Conservation (phyloP, 1,284 basidiomycete species). For the Paramarasmius palmivorus region DNA sequence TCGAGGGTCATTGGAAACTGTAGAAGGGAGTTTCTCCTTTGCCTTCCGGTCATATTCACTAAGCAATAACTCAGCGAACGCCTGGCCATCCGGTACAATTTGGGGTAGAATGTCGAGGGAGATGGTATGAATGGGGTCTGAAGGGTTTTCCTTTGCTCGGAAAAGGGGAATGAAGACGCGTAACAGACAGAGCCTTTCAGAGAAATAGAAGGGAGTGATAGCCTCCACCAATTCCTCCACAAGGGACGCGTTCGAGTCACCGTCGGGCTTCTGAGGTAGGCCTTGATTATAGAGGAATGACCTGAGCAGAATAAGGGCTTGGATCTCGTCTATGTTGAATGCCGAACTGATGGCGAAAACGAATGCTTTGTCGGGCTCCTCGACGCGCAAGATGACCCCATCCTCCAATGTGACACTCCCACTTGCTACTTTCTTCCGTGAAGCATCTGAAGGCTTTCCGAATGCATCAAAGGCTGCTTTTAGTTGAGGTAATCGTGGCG, state of each 20-base stretch:
- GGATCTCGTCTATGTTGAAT: constrained; percentile 77
- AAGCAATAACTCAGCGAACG: constrained; percentile 60
- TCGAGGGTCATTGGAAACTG: constrained; percentile 53
- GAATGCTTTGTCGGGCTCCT: constrained; percentile 68
- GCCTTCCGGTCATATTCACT: constrained; percentile 59
- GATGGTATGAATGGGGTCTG: constrained; percentile 54
- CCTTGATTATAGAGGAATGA: constrained; percentile 83
- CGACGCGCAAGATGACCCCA: constrained; percentile 59
- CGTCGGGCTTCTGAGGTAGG: constrained; percentile 49
- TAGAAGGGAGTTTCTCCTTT: constrained; percentile 51
- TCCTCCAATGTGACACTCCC: constrained; percentile 68
- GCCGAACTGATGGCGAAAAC: constrained; percentile 67
- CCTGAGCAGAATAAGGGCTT: constrained; percentile 69
- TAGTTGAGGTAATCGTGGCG: constrained; percentile 56
- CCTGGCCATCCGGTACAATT: constrained; percentile 60
- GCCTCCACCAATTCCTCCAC: constrained; percentile 66
- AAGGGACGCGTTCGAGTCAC: constrained; percentile 43
- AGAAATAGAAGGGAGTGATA: constrained; percentile 79
- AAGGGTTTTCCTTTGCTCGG: constrained; percentile 60
- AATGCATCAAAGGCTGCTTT: constrained; percentile 59
- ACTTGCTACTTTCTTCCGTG: constrained; percentile 63
- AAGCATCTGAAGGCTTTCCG: constrained; percentile 65
- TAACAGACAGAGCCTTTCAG: constrained; percentile 69
- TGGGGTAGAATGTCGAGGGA: constrained; percentile 56
- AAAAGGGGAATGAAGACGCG: constrained; percentile 59